Conservation (phyloP, 176 grass and related monocot genomes). For the Eleusine indica region DNA sequence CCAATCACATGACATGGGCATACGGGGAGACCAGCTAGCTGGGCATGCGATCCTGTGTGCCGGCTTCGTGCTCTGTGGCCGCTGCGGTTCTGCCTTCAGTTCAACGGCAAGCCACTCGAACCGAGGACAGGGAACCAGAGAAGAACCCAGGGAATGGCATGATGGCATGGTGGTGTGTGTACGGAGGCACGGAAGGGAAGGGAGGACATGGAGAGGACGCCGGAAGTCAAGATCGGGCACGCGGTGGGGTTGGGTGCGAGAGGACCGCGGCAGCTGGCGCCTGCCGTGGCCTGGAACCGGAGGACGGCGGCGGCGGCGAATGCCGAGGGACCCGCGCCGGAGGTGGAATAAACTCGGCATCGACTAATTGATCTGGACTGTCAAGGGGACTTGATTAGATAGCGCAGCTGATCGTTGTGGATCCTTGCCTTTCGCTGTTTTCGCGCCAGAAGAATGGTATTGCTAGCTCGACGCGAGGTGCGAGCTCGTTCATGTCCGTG, state of each 20-base stretch:
- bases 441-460: no score
- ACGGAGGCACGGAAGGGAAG: neutral
- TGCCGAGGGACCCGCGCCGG: constrained; percentile 1
- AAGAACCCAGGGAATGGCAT: neutral
- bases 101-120: neutral
- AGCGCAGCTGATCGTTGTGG: no score
- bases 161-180: neutral
- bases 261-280: neutral
- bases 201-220: neutral
- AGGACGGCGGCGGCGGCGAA: neutral
- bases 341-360: neutral
- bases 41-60: constrained; percentile 9
- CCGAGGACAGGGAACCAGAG: no score
- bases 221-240: constrained; percentile 43
- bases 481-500: no score
- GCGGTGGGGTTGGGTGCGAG: constrained; percentile 22
- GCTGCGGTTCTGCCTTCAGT: neutral
- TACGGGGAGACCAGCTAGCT: constrained; percentile 1
- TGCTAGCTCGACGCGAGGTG: no score
- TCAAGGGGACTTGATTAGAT: no score
- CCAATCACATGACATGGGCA: constrained; percentile 47
- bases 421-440: no score
- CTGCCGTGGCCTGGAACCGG: neutral
- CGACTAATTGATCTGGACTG: neutral
- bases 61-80: neutral